These are phyloP conservation scores for Juncus effusus DNA, from an alignment of 176 grass and related monocot species.

Conservation along the genomic window DNA sequence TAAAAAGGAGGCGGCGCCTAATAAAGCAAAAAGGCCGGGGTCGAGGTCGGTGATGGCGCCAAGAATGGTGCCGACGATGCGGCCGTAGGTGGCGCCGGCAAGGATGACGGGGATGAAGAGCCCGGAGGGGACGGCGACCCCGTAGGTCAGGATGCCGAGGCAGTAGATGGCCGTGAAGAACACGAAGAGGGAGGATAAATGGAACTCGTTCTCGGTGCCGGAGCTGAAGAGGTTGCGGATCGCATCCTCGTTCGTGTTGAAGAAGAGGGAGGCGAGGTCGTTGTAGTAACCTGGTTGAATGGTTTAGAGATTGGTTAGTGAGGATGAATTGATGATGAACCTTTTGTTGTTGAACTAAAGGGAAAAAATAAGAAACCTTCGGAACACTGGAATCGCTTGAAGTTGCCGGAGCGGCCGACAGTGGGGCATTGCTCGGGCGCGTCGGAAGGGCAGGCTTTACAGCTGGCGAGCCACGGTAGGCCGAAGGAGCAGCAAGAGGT, in stretches of 20 bases:
- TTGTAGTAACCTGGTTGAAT: slow-evolving; percentile 60
- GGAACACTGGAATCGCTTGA: slow-evolving; percentile 81
- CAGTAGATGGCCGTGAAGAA: slow-evolving; percentile 73
- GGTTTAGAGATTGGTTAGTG: too few species aligned
- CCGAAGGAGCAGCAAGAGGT: slow-evolving; percentile 82
- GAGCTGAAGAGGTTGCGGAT: slow-evolving; percentile 86
- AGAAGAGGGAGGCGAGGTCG: slow-evolving; percentile 87
- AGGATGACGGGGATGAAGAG: slow-evolving; percentile 95
- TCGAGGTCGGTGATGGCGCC: slow-evolving; percentile 62
- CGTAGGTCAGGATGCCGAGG: slow-evolving; percentile 80
- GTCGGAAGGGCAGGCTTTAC: slow-evolving; percentile 55
- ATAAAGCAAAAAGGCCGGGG: slow-evolving; percentile 73
- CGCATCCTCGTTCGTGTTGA: slow-evolving; percentile 92
- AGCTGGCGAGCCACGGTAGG: slow-evolving; percentile 71
- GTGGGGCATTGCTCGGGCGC: slow-evolving; percentile 63
- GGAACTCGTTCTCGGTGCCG: slow-evolving; percentile 69
- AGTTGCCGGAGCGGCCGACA: slow-evolving; percentile 77
- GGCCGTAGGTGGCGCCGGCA: slow-evolving; percentile 68
- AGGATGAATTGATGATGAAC: too few species aligned
- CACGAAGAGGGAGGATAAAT: slow-evolving; percentile 58
- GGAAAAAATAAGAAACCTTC: too few species aligned
- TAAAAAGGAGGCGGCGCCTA: slow-evolving; percentile 80
- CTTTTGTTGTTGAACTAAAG: too few species aligned
- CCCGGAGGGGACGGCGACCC: slow-evolving; percentile 84
- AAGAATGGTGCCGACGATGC: slow-evolving; percentile 73